phyloP scores from a whole-genome alignment of 345 rosid species.

The Pelargonium nanum region DNA sequence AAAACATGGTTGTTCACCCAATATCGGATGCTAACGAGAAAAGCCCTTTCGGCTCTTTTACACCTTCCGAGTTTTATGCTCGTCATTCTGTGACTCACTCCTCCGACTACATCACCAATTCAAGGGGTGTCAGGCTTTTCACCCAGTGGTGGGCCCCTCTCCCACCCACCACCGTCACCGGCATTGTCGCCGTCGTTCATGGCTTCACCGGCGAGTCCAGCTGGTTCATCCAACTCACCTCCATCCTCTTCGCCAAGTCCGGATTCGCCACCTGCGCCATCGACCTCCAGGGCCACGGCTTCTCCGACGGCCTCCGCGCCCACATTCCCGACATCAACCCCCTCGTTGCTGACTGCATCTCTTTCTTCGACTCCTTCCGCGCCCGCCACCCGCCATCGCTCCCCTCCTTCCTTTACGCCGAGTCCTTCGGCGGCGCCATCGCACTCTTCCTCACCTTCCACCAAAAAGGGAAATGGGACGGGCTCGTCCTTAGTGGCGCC shows the following conservation, averaged over 20 bases:
- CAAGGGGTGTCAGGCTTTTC: slow-evolving; percentile 65
- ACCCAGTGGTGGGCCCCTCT: slow-evolving; percentile 68
- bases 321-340: slow-evolving; percentile 61
- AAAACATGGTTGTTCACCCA: no score
- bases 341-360: slow-evolving; percentile 46
- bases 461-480: no score
- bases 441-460: slow-evolving; percentile 50
- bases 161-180: slow-evolving; percentile 42
- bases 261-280: slow-evolving; percentile 74
- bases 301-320: slow-evolving; percentile 54
- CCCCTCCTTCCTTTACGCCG: slow-evolving; percentile 62
- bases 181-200: slow-evolving; percentile 62
- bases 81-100: slow-evolving; percentile 63
- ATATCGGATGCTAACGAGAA: slow-evolving; percentile 49
- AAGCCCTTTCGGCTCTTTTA: slow-evolving; percentile 55
- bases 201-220: slow-evolving; percentile 78
- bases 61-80: slow-evolving; percentile 61
- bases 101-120: slow-evolving; percentile 56
- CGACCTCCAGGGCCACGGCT: slow-evolving; percentile 83
- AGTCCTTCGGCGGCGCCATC: slow-evolving; percentile 83
- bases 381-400: slow-evolving; percentile 25
- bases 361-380: slow-evolving; percentile 43
- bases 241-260: slow-evolving; percentile 60
- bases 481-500: slow-evolving; percentile 73
- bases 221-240: slow-evolving; percentile 69